phyloP scores from a whole-genome alignment of 345 rosid species.

The Fremontodendron californicum region DNA sequence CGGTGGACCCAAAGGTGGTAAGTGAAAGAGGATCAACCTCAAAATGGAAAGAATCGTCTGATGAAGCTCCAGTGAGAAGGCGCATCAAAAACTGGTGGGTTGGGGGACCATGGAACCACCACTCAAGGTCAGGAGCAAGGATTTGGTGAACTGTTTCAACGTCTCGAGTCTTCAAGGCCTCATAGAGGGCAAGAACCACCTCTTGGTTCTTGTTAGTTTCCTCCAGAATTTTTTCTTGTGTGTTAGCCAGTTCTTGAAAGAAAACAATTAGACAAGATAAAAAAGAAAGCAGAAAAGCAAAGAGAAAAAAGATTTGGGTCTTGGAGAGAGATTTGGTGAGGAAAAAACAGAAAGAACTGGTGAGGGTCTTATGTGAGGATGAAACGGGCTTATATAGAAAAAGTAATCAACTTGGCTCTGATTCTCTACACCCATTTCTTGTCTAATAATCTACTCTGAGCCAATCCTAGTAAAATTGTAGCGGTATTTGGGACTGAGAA shows the following conservation, averaged over 20 bases:
- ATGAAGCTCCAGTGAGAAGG: slow-evolving; percentile 66
- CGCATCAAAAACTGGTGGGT: slow-evolving; percentile 98
- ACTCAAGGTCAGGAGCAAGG: slow-evolving; percentile 87
- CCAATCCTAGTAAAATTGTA: background rate
- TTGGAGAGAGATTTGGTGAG: rapidly evolving
- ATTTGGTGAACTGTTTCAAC: slow-evolving; percentile 65
- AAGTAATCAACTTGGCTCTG: background rate
- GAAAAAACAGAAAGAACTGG: slow-evolving; percentile 12
- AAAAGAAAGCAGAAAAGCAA: background rate
- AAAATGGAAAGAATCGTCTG: slow-evolving; percentile 29
- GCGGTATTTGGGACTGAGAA: background rate
- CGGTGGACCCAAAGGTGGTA: slow-evolving; percentile 60
- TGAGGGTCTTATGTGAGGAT: background rate
- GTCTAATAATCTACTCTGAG: background rate
- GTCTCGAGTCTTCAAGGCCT: slow-evolving; percentile 74
- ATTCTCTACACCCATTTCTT: background rate
- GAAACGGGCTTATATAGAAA: slow-evolving; percentile 19
- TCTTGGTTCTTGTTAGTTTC: slow-evolving; percentile 56
- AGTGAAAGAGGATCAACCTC: slow-evolving; percentile 45
- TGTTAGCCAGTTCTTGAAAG: slow-evolving; percentile 70
- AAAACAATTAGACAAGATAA: background rate
- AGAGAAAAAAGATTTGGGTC: background rate
- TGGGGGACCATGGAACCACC: slow-evolving; percentile 99
- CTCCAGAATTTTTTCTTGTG: slow-evolving; percentile 50
- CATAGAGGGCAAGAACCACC: slow-evolving; percentile 89